Evolutionary conservation across 345 rosid genomes (phyloP), one percentile per base, ranked within the genome.

Genomic region (Acer campestre): DNA sequence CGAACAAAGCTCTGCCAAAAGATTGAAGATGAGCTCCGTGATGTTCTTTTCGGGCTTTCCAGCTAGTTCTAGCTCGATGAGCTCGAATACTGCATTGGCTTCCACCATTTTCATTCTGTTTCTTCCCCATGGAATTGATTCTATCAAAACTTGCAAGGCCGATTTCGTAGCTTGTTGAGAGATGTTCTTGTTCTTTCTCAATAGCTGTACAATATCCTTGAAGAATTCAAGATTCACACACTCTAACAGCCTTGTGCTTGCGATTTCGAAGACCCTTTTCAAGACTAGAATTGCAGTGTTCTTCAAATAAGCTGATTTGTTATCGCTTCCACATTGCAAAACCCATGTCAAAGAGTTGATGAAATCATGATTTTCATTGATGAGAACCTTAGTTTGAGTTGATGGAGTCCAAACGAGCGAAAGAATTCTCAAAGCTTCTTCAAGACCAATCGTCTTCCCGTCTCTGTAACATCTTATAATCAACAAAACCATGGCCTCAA

Each of bases 1-100:
- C 0, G 84, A 81, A 42, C 92, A 87, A 42, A 87, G 75, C 17
- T 82, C 79, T 7, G 88, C 86, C 56, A 90, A 44, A 2, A 90
- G 85, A 61, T 80, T 74, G 51, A 90, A 77, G 25, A 77, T 77
- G 16, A 85, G 83, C 73, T 90, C 94, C 0, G 92, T 81, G 6
- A 81, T 79, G 70, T 77, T 70, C 76, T 82, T 88, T 3, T 83
- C 87, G 0, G 87, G 90, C 40, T 83, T 84, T 31, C 78, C 82
- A 35, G 38, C 38, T 0, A 90, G 87, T 74, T 90, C 92, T 2
- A 83, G 63, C 75, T 90, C 94, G 18, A 88, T 75, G 2, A 90
- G 86, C 61, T 82, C 80, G 49, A 85, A 86, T 0, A 85, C 81
- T 9, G 88, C 85, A 7, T 83, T 71, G 2, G 87, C 85, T 44